These are phyloP conservation scores for Furcasterigmium furcatum DNA, from an alignment of 2,329 filamentous ascomycete species.

Conservation along the genomic window DNA sequence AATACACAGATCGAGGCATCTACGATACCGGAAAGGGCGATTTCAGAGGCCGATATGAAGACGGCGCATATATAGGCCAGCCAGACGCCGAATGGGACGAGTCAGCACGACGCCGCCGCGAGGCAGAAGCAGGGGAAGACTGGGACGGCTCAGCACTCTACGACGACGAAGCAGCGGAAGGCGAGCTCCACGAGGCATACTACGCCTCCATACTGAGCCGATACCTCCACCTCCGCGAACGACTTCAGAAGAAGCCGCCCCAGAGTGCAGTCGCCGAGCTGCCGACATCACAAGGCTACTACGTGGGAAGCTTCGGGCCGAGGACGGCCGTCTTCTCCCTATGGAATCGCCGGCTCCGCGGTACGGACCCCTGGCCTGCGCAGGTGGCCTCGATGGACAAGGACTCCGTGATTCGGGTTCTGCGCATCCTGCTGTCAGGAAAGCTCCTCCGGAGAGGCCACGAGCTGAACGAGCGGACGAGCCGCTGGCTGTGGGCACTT, in stretches of 20 bases:
- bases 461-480: conserved; percentile 62
- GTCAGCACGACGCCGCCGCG: conserved; percentile 15
- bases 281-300: conserved; percentile 47
- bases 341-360: conserved; percentile 51
- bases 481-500: conserved; percentile 82
- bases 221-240: conserved; percentile 62
- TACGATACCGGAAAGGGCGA: conserved; percentile 50
- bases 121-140: conserved; percentile 19
- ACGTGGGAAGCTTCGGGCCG: conserved; percentile 52
- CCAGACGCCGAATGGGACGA: conserved; percentile 30
- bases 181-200: conserved; percentile 60
- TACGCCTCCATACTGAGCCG: conserved; percentile 62
- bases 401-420: conserved; percentile 60
- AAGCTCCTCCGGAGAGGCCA: conserved; percentile 60
- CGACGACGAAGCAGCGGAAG: conserved; percentile 26
- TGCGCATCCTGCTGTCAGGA: conserved; percentile 64
- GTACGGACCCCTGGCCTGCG: conserved; percentile 53
- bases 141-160: conserved; percentile 7
- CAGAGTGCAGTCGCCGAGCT: conserved; percentile 49
- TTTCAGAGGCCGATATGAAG: conserved; percentile 64
- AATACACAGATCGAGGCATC: conserved; percentile 34
- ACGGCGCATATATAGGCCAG: conserved; percentile 74
- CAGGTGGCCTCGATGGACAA: conserved; percentile 66
- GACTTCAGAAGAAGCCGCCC: conserved; percentile 55
- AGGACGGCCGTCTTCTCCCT: conserved; percentile 43